phyloP scores from a whole-genome alignment of 1,284 basidiomycete species.

The Rhodotorula sp. region DNA sequence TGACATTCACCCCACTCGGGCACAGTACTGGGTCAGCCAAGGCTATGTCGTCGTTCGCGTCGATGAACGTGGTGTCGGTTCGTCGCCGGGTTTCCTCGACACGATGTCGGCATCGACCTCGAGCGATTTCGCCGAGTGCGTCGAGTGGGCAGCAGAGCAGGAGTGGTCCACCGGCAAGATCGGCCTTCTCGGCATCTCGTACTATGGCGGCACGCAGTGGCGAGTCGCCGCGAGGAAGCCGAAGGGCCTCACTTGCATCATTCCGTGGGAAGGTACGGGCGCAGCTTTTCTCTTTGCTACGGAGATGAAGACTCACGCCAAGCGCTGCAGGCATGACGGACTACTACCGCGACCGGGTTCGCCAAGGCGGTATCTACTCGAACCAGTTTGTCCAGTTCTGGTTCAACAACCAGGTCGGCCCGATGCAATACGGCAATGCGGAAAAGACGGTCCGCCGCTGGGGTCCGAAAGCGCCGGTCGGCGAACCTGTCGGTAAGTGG shows the following conservation, averaged over 20 bases:
- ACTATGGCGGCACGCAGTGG: slow-evolving; percentile 49
- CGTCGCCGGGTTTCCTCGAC: slow-evolving; percentile 46
- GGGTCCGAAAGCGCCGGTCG: slow-evolving; percentile 12
- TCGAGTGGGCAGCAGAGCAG: slow-evolving; percentile 50
- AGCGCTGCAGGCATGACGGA: slow-evolving; percentile 44
- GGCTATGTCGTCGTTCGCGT: slow-evolving; percentile 49
- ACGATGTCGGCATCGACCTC: slow-evolving; percentile 47
- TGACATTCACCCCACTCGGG: background rate
- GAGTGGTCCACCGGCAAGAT: slow-evolving; percentile 48
- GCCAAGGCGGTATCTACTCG: slow-evolving; percentile 48
- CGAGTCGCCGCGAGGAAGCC: slow-evolving; percentile 48
- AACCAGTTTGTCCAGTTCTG: slow-evolving; percentile 47
- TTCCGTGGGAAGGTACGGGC: slow-evolving; percentile 47
- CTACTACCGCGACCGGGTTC: slow-evolving; percentile 47
- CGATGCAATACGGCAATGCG: slow-evolving; percentile 47
- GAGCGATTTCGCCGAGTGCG: slow-evolving; percentile 46
- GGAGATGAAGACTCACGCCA: background rate
- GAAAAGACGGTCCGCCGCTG: slow-evolving; percentile 37
- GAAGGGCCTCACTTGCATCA: slow-evolving; percentile 48
- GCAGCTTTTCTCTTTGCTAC: background rate
- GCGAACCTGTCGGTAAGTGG: background rate
- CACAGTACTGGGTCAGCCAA: slow-evolving; percentile 46
- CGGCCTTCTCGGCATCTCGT: slow-evolving; percentile 48
- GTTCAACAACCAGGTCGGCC: slow-evolving; percentile 46
- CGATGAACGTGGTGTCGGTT: slow-evolving; percentile 48